phyloP scores from a whole-genome alignment of 169 alveolate species.

The Cryptosporidium xiaoi region DNA sequence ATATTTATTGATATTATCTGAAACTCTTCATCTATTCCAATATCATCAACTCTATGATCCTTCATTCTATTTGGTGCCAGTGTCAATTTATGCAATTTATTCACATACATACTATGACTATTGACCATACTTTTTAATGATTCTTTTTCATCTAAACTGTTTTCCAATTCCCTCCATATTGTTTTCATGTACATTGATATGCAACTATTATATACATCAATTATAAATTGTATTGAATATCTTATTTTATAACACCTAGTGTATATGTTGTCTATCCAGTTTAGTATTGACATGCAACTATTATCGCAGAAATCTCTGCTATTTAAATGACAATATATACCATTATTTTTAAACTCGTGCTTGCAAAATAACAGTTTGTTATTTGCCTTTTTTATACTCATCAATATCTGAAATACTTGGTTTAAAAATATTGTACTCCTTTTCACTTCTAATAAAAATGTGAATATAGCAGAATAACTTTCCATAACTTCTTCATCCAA shows the following conservation, averaged over 20 bases:
- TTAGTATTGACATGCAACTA: slow-evolving; percentile 26
- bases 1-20: slow-evolving; percentile 42
- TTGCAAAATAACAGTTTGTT: slow-evolving; percentile 23
- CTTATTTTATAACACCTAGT: slow-evolving; percentile 27
- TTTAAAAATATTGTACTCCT: slow-evolving; percentile 53
- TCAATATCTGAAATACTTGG: slow-evolving; percentile 24
- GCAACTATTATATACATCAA: slow-evolving; percentile 18
- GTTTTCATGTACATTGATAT: slow-evolving; percentile 2
- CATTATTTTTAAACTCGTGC: background rate
- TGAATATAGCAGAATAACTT: slow-evolving; percentile 25
- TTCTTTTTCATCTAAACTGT: background rate
- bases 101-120: slow-evolving; percentile 15
- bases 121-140: slow-evolving; percentile 22
- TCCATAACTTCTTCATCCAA: slow-evolving; percentile 18
- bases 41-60: background rate
- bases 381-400: background rate
- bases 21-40: slow-evolving; percentile 21
- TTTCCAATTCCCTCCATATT: slow-evolving; percentile 15
- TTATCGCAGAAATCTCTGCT: slow-evolving; percentile 3
- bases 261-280: slow-evolving; percentile 40
- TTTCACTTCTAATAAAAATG: slow-evolving; percentile 42
- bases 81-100: slow-evolving; percentile 10
- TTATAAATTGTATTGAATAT: slow-evolving; percentile 29
- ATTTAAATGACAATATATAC: background rate
- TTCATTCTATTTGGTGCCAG: slow-evolving; percentile 31